These are phyloP conservation scores for Pseudodiploospora longispora DNA, from an alignment of 2,329 filamentous ascomycete species.

Conservation along the genomic window DNA sequence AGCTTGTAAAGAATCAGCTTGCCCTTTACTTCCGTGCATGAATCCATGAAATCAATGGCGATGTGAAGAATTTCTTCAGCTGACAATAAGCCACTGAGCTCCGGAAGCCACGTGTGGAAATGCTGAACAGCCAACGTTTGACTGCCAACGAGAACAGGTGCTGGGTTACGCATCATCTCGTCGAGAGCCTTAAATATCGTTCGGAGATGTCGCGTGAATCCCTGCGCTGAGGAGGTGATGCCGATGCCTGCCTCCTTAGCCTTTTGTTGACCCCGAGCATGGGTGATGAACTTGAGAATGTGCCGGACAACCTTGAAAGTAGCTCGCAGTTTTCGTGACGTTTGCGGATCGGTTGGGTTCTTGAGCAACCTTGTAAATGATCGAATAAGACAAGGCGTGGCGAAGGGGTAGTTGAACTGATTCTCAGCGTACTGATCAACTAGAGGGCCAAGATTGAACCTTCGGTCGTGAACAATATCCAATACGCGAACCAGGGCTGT, in stretches of 20 bases:
- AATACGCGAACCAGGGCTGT: slow-evolving; percentile 82
- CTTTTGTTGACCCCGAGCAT: slow-evolving; percentile 76
- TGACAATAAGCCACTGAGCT: slow-evolving; percentile 67
- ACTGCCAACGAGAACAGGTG: slow-evolving; percentile 81
- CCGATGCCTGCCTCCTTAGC: slow-evolving; percentile 83
- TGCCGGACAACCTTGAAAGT: slow-evolving; percentile 94
- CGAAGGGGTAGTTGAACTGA: slow-evolving; percentile 88
- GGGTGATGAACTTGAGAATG: slow-evolving; percentile 89
- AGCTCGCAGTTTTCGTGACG: slow-evolving; percentile 74
- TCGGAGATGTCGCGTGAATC: slow-evolving; percentile 75
- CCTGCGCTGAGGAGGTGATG: slow-evolving; percentile 63
- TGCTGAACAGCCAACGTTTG: slow-evolving; percentile 94
- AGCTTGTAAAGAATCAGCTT: slow-evolving; percentile 90
- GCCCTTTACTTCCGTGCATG: slow-evolving; percentile 78
- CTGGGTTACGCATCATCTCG: slow-evolving; percentile 77
- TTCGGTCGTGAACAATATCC: slow-evolving; percentile 86
- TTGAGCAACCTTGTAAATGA: slow-evolving; percentile 79
- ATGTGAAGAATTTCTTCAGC: slow-evolving; percentile 84
- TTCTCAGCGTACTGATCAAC: slow-evolving; percentile 87
- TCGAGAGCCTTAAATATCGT: slow-evolving; percentile 87
- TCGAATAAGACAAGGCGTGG: slow-evolving; percentile 77
- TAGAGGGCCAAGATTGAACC: slow-evolving; percentile 83
- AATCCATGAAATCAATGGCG: slow-evolving; percentile 88
- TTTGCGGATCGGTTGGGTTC: slow-evolving; percentile 74
- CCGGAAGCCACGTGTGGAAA: slow-evolving; percentile 95